phyloP scores from a whole-genome alignment of 306 rosid genomes.

The Medicago truncatula region DNA sequence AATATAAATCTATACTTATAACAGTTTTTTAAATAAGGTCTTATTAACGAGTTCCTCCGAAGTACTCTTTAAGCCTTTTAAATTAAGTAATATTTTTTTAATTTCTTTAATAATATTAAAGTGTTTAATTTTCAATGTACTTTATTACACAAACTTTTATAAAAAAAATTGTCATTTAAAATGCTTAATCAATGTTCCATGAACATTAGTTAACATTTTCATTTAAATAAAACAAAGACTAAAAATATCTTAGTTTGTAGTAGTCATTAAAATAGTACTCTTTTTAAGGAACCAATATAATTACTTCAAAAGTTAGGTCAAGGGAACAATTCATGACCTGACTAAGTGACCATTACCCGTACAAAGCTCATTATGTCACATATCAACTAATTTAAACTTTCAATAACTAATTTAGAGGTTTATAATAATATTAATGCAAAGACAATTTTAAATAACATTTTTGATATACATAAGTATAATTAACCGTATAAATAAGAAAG shows the following conservation, averaged over 20 bases:
- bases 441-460: not conserved
- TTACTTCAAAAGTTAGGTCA: not conserved
- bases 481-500: not conserved
- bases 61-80: too few species aligned
- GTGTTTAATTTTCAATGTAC: too few species aligned
- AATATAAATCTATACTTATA: too few species aligned
- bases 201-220: too few species aligned
- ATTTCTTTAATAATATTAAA: too few species aligned
- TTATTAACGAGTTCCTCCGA: too few species aligned
- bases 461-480: not conserved
- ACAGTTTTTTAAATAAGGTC: too few species aligned
- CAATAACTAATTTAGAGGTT: not conserved
- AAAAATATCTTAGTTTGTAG: not conserved
- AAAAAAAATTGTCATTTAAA: too few species aligned
- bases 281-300: not conserved
- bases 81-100: too few species aligned
- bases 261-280: not conserved
- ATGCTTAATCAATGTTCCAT: too few species aligned
- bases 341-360: not conserved
- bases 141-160: too few species aligned
- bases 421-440: not conserved
- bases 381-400: not conserved
- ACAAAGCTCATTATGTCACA: constrained; percentile 11
- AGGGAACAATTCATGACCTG: constrained; percentile 10
- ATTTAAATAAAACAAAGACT: not conserved